phyloP scores from a whole-genome alignment of 2,329 filamentous ascomycete genomes.

The Sordariomycetes sp. region DNA sequence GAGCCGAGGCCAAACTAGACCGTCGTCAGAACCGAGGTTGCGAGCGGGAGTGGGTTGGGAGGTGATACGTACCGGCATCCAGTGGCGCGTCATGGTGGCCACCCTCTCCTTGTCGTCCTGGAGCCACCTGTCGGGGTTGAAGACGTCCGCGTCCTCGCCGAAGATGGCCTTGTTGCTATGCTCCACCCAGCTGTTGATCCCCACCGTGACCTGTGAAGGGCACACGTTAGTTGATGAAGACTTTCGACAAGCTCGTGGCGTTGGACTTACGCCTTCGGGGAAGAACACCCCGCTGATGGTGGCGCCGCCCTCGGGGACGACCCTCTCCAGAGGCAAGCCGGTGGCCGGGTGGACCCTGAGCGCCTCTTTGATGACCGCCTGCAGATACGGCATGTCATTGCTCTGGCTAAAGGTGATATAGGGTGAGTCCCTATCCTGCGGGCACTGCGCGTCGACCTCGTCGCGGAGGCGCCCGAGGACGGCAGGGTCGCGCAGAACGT shows the following conservation, averaged over 20 bases:
- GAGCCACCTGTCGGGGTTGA: constrained; percentile 27
- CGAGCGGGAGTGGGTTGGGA: not conserved
- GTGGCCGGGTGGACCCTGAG: constrained; percentile 35
- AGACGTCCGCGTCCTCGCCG: constrained; percentile 16
- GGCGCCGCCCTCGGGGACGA: constrained; percentile 30
- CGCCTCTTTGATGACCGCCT: constrained; percentile 39
- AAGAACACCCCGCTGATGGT: constrained; percentile 22
- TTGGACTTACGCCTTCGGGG: constrained; percentile 12
- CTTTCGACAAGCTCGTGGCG: not conserved
- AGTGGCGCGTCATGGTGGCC: constrained; percentile 4
- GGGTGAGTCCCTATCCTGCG: constrained; percentile 5
- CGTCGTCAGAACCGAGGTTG: not conserved
- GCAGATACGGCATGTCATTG: constrained; percentile 30
- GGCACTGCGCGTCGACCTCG: constrained; percentile 22
- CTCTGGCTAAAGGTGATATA: constrained; percentile 14
- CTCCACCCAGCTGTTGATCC: constrained; percentile 19
- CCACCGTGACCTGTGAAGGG: constrained; percentile 11
- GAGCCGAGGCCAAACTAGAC: constrained; percentile 27
- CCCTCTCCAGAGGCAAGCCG: constrained; percentile 31
- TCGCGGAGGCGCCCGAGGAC: constrained; percentile 19
- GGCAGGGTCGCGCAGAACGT: constrained; percentile 14
- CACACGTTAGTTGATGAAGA: not conserved
- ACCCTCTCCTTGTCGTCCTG: constrained; percentile 1
- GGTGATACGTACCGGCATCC: constrained; percentile 13
- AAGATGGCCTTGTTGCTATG: constrained; percentile 16